A percentile compares a stretch with the other conserved stretches of the same genome.
Conservation (phyloP, 805 yeast species). For the Ogataea wickerhamii region DNA sequence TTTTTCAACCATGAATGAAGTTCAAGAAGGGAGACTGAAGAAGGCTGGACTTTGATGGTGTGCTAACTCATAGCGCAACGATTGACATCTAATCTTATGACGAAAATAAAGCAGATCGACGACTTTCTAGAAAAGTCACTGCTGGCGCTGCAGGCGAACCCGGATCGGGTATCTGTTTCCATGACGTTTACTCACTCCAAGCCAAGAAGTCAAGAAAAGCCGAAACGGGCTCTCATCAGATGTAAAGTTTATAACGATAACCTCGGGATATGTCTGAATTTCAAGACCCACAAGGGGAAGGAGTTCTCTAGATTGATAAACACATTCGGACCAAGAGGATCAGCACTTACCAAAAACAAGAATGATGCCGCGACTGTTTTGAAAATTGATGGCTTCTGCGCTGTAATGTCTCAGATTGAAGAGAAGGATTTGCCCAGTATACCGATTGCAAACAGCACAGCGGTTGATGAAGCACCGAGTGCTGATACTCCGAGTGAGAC, state of each 20-base stretch:
- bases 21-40: too few relatives aligned
- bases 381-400: conserved; percentile 27
- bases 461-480: conserved; percentile 1
- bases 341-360: conserved; percentile 33
- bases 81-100: too few relatives aligned
- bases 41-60: too few relatives aligned
- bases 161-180: conserved; percentile 29
- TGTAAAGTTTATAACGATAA: conserved; percentile 66
- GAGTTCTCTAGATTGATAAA: conserved; percentile 72
- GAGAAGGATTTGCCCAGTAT: conserved; percentile 9
- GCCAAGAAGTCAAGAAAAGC: conserved; percentile 8
- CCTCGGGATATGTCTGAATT: conserved; percentile 58
- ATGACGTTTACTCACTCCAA: conserved; percentile 34
- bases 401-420: conserved; percentile 24
- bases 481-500: conserved; percentile 3
- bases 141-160: conserved; percentile 27
- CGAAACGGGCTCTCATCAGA: conserved; percentile 32
- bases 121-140: conserved; percentile 29
- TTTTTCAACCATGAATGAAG: too few relatives aligned
- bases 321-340: conserved; percentile 65
- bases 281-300: conserved; percentile 57
- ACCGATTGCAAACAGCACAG: neutral
- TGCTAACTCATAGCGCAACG: too few relatives aligned
- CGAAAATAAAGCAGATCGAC: conserved; percentile 27
- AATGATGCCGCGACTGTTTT: conserved; percentile 11